These are phyloP conservation scores for Dendrobium officinale DNA, from an alignment of 106 monocot species.

Conservation along the genomic window DNA sequence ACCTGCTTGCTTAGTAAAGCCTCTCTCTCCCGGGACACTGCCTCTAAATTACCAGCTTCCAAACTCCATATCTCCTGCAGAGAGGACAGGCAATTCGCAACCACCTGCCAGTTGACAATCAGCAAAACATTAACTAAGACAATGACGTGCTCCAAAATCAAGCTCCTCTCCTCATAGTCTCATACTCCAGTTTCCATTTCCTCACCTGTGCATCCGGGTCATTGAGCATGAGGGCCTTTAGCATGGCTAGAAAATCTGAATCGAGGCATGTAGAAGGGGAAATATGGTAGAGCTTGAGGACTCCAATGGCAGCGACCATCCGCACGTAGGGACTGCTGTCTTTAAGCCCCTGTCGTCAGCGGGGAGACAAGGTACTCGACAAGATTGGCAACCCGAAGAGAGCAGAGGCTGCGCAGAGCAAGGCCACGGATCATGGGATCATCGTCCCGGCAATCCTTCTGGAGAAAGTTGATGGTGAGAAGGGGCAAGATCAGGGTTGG, in stretches of 20 bases:
- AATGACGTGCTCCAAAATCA: not conserved
- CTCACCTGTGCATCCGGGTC: constrained; percentile 91
- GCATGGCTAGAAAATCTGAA: constrained; percentile 59
- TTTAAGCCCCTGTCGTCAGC: constrained; percentile 49
- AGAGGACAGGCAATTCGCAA: constrained; percentile 79
- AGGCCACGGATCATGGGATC: constrained; percentile 98
- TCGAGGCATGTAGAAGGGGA: constrained; percentile 71
- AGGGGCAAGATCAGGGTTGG: constrained; percentile 92
- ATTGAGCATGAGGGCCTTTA: constrained; percentile 70
- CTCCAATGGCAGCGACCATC: constrained; percentile 71
- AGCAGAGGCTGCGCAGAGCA: constrained; percentile 77
- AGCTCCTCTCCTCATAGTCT: not conserved
- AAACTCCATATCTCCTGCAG: constrained; percentile 91
- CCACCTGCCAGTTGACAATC: constrained; percentile 50
- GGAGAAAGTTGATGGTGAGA: constrained; percentile 96
- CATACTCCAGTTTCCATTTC: not conserved
- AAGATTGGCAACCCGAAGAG: constrained; percentile 72
- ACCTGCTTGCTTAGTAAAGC: constrained; percentile 67
- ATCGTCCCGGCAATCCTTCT: constrained; percentile 82
- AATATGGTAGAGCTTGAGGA: constrained; percentile 77
- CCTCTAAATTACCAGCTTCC: constrained; percentile 57
- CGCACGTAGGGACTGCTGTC: constrained; percentile 84
- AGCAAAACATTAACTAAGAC: not conserved
- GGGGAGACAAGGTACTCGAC: constrained; percentile 95
- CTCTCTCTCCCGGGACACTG: constrained; percentile 78